Percentiles rank a stretch among this genome's conserved stretches.
phyloP scores from a whole-genome alignment of 495 filamentous ascomycete genomes.

The Penicillium macrosclerotiorum region DNA sequence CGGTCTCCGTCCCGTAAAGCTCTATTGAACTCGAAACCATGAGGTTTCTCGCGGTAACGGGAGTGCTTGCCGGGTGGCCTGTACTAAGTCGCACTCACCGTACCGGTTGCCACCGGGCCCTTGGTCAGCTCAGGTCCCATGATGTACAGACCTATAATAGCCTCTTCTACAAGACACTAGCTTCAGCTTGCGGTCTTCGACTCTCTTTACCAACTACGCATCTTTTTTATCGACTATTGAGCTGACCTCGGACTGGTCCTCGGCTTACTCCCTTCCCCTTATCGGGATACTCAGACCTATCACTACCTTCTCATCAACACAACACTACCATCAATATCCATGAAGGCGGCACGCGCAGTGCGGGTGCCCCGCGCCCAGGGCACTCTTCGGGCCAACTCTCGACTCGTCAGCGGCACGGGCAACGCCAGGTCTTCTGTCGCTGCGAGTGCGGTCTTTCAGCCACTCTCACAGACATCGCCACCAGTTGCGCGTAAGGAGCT shows the following conservation, averaged over 20 bases:
- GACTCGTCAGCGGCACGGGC: conserved; percentile 40
- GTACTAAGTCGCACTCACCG: conserved; percentile 11
- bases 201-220: not conserved
- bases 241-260: too few species aligned
- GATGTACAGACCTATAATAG: conserved; percentile 12
- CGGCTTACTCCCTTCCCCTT: not conserved
- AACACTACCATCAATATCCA: conserved; percentile 10
- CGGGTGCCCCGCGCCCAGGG: conserved; percentile 25
- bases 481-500: conserved; percentile 24
- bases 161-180: conserved; percentile 7
- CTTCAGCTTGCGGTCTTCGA: conserved; percentile 11
- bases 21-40: not conserved
- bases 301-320: not conserved
- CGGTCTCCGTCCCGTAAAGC: not conserved
- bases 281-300: not conserved
- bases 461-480: conserved; percentile 12
- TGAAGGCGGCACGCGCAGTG: conserved; percentile 35
- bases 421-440: conserved; percentile 38
- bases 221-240: too few species aligned
- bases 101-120: conserved; percentile 30
- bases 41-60: too few species aligned
- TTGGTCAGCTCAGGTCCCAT: too few species aligned
- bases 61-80: conserved; percentile 3
- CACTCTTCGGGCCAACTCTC: conserved; percentile 9
- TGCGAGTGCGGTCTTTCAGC: conserved; percentile 25